Evolutionary conservation across 1,284 basidiomycete genomes (phyloP), one percentile per base, ranked within the genome.

Genomic region (Thecaphora thlaspeos): DNA sequence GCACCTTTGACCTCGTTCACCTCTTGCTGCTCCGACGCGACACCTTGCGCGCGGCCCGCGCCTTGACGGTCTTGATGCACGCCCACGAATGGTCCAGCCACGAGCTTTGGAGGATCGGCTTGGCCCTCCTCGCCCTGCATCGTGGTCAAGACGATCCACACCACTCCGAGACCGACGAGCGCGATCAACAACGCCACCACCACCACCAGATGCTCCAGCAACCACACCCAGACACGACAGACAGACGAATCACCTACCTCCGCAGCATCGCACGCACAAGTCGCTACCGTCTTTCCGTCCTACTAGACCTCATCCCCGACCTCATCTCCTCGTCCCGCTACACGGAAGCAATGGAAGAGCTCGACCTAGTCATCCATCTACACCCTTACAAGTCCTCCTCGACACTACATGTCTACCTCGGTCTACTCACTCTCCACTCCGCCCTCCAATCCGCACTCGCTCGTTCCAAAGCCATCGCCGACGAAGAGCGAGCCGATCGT

Each of bases 311-410:
- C 26, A 37, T 40, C 37, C 38, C 22, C 36, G 45, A 46, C 18
- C 45, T 46, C 36, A 46, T 46, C 45, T 22, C 23, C 23, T 19
- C 38, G n/a, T 40, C 18, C 23, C 45, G 38, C 4, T 46, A 46
- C 24, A 23, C 34, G 1, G 37, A 46, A 23, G 45, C 45, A 17
- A 39, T 46, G 38, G 36, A 37, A 7, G 45, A 46, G 26, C 17
- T 46, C 5, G 45, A 46, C 36, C 36, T 37, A 4, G 36, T 37
- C 36, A 37, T 37, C 36, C 36, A 37, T 4, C 17, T 37, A 7
- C 18, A 37, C 36, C 36, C 36, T 4, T 37, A 17, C 36, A 15
- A 19, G 17, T 17, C 14, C 7, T 15, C 14, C 5, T 19, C 36
- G 17, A 37, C 36, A 7, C 36, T 37, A 7, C 36, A 37, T 15